Evolutionary conservation across 345 rosid genomes (phyloP).

Genomic region (Clausena lansium): DNA sequence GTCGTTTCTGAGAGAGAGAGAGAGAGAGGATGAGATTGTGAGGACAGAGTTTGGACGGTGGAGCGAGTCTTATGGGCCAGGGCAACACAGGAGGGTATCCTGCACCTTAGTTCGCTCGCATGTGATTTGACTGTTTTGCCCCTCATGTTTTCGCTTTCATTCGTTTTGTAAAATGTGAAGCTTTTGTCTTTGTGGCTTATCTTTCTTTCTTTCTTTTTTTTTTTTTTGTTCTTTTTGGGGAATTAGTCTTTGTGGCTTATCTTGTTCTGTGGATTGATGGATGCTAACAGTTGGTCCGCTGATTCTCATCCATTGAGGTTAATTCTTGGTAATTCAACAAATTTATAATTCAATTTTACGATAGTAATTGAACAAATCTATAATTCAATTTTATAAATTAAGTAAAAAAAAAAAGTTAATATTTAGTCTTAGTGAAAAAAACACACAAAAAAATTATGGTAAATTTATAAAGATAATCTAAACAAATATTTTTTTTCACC

Average conservation of each 20-base stretch:
- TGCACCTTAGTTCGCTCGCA: neutral
- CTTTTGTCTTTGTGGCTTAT: neutral
- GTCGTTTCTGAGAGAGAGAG: neutral
- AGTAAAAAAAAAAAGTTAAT: too few species aligned
- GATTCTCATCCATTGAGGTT: too few species aligned
- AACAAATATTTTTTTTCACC: too few species aligned
- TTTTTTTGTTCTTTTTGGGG: too few species aligned
- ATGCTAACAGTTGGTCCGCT: too few species aligned
- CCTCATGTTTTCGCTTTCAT: neutral
- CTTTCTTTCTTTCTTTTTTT: neutral
- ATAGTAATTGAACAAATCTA: too few species aligned
- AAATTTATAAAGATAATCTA: too few species aligned
- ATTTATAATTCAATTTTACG: neutral
- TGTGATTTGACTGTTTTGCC: constrained; percentile 4
- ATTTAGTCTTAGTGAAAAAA: too few species aligned
- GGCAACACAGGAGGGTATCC: too few species aligned
- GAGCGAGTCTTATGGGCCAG: neutral
- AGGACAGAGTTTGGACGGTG: constrained; percentile 5
- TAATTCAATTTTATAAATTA: too few species aligned
- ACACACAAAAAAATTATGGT: too few species aligned
- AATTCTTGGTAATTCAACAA: neutral
- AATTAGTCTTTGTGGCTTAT: neutral
- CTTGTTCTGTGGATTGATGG: neutral
- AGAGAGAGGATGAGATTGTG: neutral
- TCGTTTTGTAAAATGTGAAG: too few species aligned